Evolutionary conservation across 805 yeast genomes (phyloP).

Genomic region (Candida morakotiae): DNA sequence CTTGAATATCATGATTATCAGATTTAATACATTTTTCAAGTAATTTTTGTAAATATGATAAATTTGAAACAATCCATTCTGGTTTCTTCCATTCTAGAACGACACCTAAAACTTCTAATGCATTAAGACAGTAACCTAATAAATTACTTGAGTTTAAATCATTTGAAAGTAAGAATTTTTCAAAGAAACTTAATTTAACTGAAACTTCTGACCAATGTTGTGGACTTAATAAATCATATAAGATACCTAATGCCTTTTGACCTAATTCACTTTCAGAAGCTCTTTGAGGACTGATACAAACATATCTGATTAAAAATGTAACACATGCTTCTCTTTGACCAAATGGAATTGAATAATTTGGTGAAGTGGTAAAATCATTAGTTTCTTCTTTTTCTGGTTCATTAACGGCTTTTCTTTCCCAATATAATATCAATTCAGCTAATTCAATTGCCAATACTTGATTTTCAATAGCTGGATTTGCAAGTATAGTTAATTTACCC

Average conservation of each 20-base stretch:
- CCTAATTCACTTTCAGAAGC: conserved; percentile 83
- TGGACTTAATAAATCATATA: conserved; percentile 68
- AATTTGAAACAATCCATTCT: conserved; percentile 74
- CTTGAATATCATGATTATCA: conserved; percentile 84
- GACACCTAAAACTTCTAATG: conserved; percentile 82
- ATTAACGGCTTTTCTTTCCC: conserved; percentile 58
- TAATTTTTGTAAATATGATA: conserved; percentile 64
- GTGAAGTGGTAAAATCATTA: conserved; percentile 42
- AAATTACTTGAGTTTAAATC: conserved; percentile 68
- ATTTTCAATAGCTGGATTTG: conserved; percentile 75
- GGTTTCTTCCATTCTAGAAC: conserved; percentile 74
- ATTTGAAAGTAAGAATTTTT: conserved; percentile 74
- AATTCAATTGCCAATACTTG: conserved; percentile 85
- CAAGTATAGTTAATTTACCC: conserved; percentile 79
- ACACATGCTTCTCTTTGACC: conserved; percentile 86
- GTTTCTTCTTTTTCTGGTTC: conserved; percentile 11
- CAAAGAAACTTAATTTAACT: conserved; percentile 85
- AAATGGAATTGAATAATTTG: conserved; percentile 60
- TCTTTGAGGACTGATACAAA: conserved; percentile 80
- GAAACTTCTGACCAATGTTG: conserved; percentile 83
- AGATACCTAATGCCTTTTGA: conserved; percentile 71
- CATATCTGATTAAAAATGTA: conserved; percentile 80
- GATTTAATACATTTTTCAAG: conserved; percentile 79
- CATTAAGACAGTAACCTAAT: conserved; percentile 80
- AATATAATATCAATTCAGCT: conserved; percentile 76